Evolutionary conservation across 768 basidiomycete species (phyloP).

Genomic region (Amanita muscaria): DNA sequence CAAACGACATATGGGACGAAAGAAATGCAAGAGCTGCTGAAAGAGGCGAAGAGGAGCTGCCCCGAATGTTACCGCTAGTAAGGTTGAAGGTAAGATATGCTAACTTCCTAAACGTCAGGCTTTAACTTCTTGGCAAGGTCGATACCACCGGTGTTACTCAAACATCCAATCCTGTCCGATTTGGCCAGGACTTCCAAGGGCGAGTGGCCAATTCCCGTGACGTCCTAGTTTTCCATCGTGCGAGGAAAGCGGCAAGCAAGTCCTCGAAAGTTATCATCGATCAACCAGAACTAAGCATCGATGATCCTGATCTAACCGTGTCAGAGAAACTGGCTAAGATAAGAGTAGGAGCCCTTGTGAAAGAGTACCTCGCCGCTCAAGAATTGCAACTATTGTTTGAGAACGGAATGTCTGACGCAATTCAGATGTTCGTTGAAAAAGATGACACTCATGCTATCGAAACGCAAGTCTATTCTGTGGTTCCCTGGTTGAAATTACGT

Average conservation of each 20-base stretch:
- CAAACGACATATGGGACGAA: conserved; percentile 71
- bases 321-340: conserved; percentile 75
- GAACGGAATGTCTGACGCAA: conserved; percentile 86
- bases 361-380: conserved; percentile 88
- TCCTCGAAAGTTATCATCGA: conserved; percentile 58
- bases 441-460: conserved; percentile 92
- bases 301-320: conserved; percentile 57
- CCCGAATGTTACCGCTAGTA: conserved; percentile 77
- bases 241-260: conserved; percentile 51
- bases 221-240: conserved; percentile 81
- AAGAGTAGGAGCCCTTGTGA: conserved; percentile 81
- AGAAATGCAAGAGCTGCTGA: conserved; percentile 53
- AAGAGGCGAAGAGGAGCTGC: conserved; percentile 52
- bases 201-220: conserved; percentile 92
- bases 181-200: conserved; percentile 92
- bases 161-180: conserved; percentile 92
- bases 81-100: conserved; percentile 59
- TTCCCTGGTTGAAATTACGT: no score
- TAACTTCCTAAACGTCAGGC: not conserved
- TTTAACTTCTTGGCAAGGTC: no score
- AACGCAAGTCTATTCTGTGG: conserved; percentile 46
- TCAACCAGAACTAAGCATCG: conserved; percentile 73
- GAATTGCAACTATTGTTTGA: conserved; percentile 89
- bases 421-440: conserved; percentile 94
- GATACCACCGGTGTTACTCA: conserved; percentile 87